phyloP scores from a whole-genome alignment of 495 filamentous ascomycete species.

The Lasiosphaeris hirsuta region DNA sequence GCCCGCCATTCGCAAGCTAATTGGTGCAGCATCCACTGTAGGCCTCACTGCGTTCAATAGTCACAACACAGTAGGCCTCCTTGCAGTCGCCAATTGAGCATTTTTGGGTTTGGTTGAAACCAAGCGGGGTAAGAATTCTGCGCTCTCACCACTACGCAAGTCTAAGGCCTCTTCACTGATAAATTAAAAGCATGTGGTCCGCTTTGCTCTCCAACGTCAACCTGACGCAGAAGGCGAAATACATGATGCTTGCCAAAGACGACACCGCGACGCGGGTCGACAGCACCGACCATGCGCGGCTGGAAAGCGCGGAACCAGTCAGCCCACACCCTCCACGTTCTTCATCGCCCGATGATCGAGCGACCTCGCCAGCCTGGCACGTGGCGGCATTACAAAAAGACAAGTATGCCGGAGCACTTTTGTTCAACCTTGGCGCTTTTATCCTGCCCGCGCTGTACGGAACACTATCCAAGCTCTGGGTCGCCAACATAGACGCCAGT shows the following conservation, averaged over 20 bases:
- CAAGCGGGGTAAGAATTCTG: neutral
- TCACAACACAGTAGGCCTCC: neutral
- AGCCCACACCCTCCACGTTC: no score
- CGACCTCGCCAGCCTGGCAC: neutral
- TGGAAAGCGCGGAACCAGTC: neutral
- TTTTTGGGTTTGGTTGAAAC: neutral
- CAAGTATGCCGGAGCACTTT: slow-evolving; percentile 52
- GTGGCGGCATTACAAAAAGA: neutral
- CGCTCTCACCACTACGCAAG: neutral
- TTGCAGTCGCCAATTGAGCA: neutral
- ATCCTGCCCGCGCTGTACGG: slow-evolving; percentile 65
- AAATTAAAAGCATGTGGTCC: neutral
- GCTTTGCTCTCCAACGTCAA: neutral
- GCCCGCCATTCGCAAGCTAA: no score
- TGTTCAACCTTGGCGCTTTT: slow-evolving; percentile 64
- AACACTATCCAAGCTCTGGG: slow-evolving; percentile 71
- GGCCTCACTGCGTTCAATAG: no score
- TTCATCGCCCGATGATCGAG: neutral
- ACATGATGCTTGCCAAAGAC: slow-evolving; percentile 3
- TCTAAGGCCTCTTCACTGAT: neutral
- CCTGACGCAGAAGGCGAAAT: neutral
- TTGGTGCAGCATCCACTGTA: no score
- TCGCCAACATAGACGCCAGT: slow-evolving; percentile 63
- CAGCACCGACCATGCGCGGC: neutral
- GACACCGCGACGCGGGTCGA: neutral